These are phyloP conservation scores for Anacardium occidentale DNA, from an alignment of 345 rosid genomes.

Conservation along the genomic window DNA sequence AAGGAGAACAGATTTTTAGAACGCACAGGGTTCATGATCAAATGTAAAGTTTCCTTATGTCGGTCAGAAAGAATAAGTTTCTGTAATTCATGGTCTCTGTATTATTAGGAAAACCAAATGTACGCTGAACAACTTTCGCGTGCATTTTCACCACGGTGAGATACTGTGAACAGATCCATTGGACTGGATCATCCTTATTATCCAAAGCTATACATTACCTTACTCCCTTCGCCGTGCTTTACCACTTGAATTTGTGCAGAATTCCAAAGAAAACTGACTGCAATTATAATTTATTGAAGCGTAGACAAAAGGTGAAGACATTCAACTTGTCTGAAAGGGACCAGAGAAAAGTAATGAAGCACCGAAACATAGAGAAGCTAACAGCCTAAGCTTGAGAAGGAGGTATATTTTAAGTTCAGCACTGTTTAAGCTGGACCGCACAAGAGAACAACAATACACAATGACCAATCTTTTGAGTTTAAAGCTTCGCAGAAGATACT, in stretches of 20 bases:
- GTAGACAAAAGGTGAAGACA: background rate
- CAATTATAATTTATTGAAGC: slow-evolving; percentile 8
- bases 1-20: slow-evolving; percentile 26
- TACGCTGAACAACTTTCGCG: slow-evolving; percentile 15
- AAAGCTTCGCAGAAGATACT: too few species aligned
- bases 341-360: slow-evolving; percentile 1
- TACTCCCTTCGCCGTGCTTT: background rate
- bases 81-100: slow-evolving; percentile 30
- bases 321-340: slow-evolving; percentile 5
- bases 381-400: background rate
- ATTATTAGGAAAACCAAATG: slow-evolving; percentile 30
- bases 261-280: slow-evolving; percentile 8
- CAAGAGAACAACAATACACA: too few species aligned
- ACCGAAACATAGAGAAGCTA: background rate
- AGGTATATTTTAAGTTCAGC: slow-evolving; percentile 1
- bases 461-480: too few species aligned
- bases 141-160: slow-evolving; percentile 22
- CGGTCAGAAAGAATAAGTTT: slow-evolving; percentile 20
- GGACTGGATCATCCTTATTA: background rate
- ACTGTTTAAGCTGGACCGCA: slow-evolving; percentile 18
- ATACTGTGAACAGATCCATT: slow-evolving; percentile 22
- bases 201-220: slow-evolving; percentile 9
- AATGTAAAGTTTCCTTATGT: slow-evolving; percentile 37
- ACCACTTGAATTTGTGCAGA: background rate
- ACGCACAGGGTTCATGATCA: slow-evolving; percentile 20